Conservation (phyloP, 2,329 filamentous ascomycete species). For the Fusarium sambucinum region DNA sequence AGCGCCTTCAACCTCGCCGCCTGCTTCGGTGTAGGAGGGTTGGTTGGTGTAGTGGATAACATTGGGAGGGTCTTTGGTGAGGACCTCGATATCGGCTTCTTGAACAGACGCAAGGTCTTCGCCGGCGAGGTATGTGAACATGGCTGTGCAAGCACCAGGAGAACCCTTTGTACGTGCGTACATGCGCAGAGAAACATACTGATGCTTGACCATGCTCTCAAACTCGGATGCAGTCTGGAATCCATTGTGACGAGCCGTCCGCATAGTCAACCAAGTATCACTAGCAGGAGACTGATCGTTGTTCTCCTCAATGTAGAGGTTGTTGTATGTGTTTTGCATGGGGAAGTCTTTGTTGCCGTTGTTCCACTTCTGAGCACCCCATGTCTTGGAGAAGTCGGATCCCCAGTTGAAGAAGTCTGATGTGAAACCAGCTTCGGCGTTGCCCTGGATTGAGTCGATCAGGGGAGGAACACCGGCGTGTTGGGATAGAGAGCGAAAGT, state of each 20-base stretch:
- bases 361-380: slow-evolving; percentile 55
- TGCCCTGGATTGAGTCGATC: slow-evolving; percentile 48
- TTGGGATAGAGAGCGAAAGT: slow-evolving; percentile 49
- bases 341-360: slow-evolving; percentile 52
- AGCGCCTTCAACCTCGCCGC: slow-evolving; percentile 59
- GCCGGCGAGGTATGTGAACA: slow-evolving; percentile 62
- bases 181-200: slow-evolving; percentile 58
- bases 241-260: slow-evolving; percentile 56
- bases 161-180: slow-evolving; percentile 60
- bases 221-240: slow-evolving; percentile 63
- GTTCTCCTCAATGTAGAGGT: slow-evolving; percentile 60
- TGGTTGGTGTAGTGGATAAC: slow-evolving; percentile 70
- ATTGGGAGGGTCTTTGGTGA: slow-evolving; percentile 58
- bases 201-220: slow-evolving; percentile 51
- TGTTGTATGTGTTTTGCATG: slow-evolving; percentile 56
- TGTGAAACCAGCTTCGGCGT: slow-evolving; percentile 50
- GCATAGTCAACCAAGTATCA: slow-evolving; percentile 61
- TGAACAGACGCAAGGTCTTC: slow-evolving; percentile 55
- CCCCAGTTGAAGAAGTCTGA: slow-evolving; percentile 53
- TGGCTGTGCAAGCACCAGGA: slow-evolving; percentile 62
- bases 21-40: slow-evolving; percentile 60
- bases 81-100: slow-evolving; percentile 65
- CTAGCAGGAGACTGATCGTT: slow-evolving; percentile 45
- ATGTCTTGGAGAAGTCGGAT: slow-evolving; percentile 51
- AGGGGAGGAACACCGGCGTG: slow-evolving; percentile 49